Base-by-base conservation (phyloP, 768 basidiomycete species). In the Clavulina sp. region DNA sequence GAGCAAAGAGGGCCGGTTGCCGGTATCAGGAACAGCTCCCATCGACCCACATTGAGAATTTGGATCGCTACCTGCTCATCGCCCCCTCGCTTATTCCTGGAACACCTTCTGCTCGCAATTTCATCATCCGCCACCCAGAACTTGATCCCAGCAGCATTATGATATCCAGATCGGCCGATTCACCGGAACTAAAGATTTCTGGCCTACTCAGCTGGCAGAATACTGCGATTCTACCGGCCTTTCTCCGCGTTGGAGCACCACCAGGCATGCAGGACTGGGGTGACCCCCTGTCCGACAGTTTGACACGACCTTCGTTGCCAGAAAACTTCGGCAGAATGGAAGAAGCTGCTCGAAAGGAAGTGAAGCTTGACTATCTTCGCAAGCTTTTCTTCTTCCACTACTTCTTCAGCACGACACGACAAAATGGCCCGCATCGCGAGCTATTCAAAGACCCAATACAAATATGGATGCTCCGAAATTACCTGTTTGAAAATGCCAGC, bases 131-230 rank as follows among this genome's bases (percentile, higher is more conserved):
- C 60, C 66, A 66, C 63, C 66, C 64, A n/a, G 65, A 66, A 54
- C 59, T 62, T 57, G 66, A 70, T 58, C 67, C 53, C 49, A 69
- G 59, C 66, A 75, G 76, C 57, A 62, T 76, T 66, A 62, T 71
- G 54, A 69, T 76, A 33, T 66, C 65, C 18, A 65, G 54, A 58
- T 73, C 71, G 60, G 55, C 70, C 52, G 73, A 67, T 60, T 72
- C 70, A 58, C n/a, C n/a, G n/a, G n/a, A 7, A 4, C 62, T 52
- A 57, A 43, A 69, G 32, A 54, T 75, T 60, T 62, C 68, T 52
- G 56, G 72, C 64, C 54, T 74, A 63, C 13, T 73, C 52, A 72
- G 74, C 69, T 75, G 72, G 74, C 73, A 76, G 66, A 73, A 75
- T 62, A 54, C 75, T 56, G 64, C 73, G 3, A 71, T 76, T 65